Conservation (phyloP, 208 protist species). For the Acanthamoeba triangularis region DNA sequence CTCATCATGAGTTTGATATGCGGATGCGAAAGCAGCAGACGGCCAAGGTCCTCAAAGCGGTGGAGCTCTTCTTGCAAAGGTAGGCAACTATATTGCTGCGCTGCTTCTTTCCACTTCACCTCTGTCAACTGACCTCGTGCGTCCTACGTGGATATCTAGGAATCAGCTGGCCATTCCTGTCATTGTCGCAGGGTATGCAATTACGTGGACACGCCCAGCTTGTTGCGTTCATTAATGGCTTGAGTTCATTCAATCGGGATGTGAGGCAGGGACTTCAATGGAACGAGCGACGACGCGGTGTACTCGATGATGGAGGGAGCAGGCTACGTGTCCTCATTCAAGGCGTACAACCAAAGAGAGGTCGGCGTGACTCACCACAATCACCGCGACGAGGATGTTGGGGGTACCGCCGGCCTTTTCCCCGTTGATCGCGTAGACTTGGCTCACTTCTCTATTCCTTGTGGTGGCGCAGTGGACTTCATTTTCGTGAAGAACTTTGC, state of each 20-base stretch:
- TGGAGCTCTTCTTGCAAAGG: slow-evolving; percentile 13
- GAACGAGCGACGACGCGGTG: slow-evolving; percentile 4
- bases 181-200: slow-evolving; percentile 32
- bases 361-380: slow-evolving; percentile 64
- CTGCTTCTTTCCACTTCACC: background rate
- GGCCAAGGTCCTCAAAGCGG: slow-evolving; percentile 21
- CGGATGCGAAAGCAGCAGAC: slow-evolving; percentile 46
- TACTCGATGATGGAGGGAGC: slow-evolving; percentile 53
- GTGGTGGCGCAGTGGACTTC: slow-evolving; percentile 11
- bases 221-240: background rate
- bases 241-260: background rate
- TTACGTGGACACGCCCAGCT: background rate
- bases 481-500: slow-evolving; percentile 65
- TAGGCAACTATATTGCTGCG: background rate
- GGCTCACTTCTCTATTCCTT: background rate
- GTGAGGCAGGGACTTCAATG: slow-evolving; percentile 60
- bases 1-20: slow-evolving; percentile 20
- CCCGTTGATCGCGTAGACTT: background rate
- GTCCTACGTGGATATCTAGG: background rate
- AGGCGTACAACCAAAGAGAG: background rate
- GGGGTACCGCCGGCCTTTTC: background rate
- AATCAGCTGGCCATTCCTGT: slow-evolving; percentile 37
- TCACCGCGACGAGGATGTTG: slow-evolving; percentile 59
- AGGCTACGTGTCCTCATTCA: background rate
- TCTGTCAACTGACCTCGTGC: too few relatives aligned